A percentile compares a stretch with the other conserved stretches of the same genome.
phyloP scores from a whole-genome alignment of 768 basidiomycete species.

The Boletus vinaceobasis region DNA sequence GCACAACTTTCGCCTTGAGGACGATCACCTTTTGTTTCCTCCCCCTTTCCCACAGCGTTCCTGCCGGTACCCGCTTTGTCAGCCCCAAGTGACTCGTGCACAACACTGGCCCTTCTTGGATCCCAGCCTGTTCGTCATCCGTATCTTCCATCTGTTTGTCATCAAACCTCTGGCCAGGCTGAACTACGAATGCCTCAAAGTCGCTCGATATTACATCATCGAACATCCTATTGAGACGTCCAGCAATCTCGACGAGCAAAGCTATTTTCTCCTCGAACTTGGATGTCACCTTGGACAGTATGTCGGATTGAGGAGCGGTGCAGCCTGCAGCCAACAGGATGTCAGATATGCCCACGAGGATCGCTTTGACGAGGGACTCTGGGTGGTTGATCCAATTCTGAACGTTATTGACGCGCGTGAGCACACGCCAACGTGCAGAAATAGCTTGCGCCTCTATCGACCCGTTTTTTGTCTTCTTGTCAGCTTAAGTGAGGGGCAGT shows the following conservation, averaged over 20 bases:
- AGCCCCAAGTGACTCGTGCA: neutral
- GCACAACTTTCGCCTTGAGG: neutral
- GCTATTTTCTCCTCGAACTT: neutral
- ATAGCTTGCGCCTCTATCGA: conserved; percentile 13
- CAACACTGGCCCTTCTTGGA: neutral
- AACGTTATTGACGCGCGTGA: neutral
- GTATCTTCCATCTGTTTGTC: neutral
- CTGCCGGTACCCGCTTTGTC: neutral
- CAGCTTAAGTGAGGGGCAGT: neutral
- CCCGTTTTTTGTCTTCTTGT: neutral
- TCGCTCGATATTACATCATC: neutral
- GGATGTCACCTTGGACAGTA: neutral
- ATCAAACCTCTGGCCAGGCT: neutral
- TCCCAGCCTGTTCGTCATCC: neutral
- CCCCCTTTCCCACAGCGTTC: neutral
- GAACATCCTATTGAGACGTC: neutral
- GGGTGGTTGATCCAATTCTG: neutral
- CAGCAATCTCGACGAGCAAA: neutral
- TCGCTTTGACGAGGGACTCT: neutral
- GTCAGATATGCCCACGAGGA: neutral
- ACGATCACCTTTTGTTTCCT: neutral
- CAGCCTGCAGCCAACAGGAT: neutral
- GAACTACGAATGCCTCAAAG: neutral
- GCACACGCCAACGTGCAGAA: conserved; percentile 8
- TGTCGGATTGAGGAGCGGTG: neutral